phyloP scores from a whole-genome alignment of 768 basidiomycete genomes.

The Cubamyces sp. region DNA sequence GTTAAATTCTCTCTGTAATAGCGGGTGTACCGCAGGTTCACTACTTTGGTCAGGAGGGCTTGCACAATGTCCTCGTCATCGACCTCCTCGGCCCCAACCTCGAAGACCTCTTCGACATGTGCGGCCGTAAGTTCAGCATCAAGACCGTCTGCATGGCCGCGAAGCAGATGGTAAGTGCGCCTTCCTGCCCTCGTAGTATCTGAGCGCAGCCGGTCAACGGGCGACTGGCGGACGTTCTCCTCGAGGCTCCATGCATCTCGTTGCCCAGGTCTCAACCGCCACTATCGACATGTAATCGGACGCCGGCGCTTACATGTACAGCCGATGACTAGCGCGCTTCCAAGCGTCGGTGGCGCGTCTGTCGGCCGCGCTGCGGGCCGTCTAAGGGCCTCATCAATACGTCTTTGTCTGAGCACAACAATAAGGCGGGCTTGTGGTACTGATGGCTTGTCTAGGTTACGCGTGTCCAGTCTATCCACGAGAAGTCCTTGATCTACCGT shows the following conservation, averaged over 20 bases:
- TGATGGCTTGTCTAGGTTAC: conserved; percentile 62
- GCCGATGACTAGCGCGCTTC: conserved; percentile 6
- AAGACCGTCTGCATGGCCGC: conserved; percentile 99
- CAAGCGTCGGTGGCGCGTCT: neutral
- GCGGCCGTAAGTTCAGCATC: conserved; percentile 94
- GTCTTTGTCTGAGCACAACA: neutral
- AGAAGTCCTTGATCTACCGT: conserved; percentile 97
- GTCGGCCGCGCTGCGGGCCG: neutral
- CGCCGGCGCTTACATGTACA: conserved; percentile 11
- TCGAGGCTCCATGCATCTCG: conserved; percentile 9
- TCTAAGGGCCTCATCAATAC: neutral
- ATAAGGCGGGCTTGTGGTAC: neutral
- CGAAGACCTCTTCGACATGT: conserved; percentile 99
- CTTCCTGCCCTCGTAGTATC: neutral
- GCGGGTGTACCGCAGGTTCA: conserved; percentile 98
- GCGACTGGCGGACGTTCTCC: neutral
- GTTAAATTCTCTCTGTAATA: conserved; percentile 39
- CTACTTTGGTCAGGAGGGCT: conserved; percentile 97
- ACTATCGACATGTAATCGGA: conserved; percentile 12
- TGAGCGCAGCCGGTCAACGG: neutral
- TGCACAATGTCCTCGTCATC: conserved; percentile 94
- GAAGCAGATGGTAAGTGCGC: conserved; percentile 88
- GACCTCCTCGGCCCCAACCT: conserved; percentile 97
- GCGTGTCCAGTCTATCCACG: conserved; percentile 96
- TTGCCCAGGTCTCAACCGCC: conserved; percentile 3